Evolutionary conservation across 1,284 basidiomycete genomes (phyloP).

Genomic region (Phlebopus sp.): DNA sequence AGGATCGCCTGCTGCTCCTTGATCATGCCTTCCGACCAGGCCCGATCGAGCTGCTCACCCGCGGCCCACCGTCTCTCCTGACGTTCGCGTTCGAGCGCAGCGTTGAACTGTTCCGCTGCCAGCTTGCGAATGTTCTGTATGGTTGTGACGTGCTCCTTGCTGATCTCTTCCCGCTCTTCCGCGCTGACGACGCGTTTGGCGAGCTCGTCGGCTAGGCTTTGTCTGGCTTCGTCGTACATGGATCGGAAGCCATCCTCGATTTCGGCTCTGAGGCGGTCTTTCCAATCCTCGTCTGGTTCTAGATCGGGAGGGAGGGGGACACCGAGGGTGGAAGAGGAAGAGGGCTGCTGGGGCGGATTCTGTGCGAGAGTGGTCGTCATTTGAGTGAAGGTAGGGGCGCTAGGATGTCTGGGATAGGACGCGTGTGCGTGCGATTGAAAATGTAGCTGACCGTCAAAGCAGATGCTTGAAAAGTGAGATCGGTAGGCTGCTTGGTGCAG

Average conservation of each 20-base stretch:
- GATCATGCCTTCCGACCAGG: slow-evolving; percentile 38
- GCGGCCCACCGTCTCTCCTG: slow-evolving; percentile 40
- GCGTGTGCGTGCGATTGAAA: slow-evolving; percentile 3
- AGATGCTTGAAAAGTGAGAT: slow-evolving; percentile 2
- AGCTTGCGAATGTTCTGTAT: slow-evolving; percentile 39
- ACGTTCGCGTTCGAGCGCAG: slow-evolving; percentile 42
- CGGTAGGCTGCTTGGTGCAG: too few species aligned
- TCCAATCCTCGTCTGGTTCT: slow-evolving; percentile 57
- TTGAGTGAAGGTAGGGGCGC: too few species aligned
- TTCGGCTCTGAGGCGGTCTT: slow-evolving; percentile 36
- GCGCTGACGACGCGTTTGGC: slow-evolving; percentile 28
- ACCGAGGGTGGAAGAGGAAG: slow-evolving; percentile 11
- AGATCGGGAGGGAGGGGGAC: slow-evolving; percentile 32
- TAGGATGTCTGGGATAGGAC: neutral
- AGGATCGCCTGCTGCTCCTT: slow-evolving; percentile 44
- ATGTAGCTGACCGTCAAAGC: neutral
- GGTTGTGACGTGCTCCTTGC: slow-evolving; percentile 36
- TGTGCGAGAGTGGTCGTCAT: slow-evolving; percentile 35
- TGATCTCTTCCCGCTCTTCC: slow-evolving; percentile 32
- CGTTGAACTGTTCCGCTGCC: slow-evolving; percentile 40
- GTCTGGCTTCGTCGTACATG: slow-evolving; percentile 49
- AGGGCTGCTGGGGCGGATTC: slow-evolving; percentile 13
- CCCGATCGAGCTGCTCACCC: slow-evolving; percentile 31
- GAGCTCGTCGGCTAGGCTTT: slow-evolving; percentile 39
- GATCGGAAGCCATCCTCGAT: slow-evolving; percentile 44